Conservation (phyloP, 257 asterid species). For the Voacanga thouarsii region DNA sequence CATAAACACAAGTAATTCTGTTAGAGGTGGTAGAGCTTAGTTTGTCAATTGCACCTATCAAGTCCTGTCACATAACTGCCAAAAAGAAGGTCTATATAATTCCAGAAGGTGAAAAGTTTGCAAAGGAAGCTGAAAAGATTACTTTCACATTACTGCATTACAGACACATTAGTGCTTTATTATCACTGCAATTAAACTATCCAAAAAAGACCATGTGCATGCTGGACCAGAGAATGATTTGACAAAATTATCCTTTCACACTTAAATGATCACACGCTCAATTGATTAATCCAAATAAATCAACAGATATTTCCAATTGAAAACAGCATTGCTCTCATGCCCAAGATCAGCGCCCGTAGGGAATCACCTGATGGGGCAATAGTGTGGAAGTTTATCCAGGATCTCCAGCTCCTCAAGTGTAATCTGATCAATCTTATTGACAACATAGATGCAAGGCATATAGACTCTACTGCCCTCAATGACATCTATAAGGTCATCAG, state of each 20-base stretch:
- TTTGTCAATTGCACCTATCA: neutral
- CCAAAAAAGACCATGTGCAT: neutral
- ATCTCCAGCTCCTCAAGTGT: constrained; percentile 97
- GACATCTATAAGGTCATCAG: constrained; percentile 96
- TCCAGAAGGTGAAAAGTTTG: neutral
- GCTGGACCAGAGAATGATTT: neutral
- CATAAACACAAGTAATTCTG: neutral
- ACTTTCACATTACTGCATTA: neutral
- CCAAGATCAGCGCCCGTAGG: neutral
- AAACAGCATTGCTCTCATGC: neutral
- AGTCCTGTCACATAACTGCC: neutral
- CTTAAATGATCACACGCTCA: neutral
- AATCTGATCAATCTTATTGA: constrained; percentile 95
- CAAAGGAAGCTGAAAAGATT: neutral
- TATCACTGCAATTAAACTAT: neutral
- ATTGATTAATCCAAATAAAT: neutral
- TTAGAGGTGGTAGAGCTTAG: neutral
- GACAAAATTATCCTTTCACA: neutral
- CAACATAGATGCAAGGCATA: constrained; percentile 90
- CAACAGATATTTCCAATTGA: neutral
- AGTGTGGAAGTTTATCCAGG: constrained; percentile 94
- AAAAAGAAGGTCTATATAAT: neutral
- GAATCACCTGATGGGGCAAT: constrained; percentile 88
- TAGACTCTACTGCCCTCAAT: constrained; percentile 96
- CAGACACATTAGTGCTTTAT: neutral